Percentiles rank a stretch among this genome's conserved stretches.
phyloP scores from a whole-genome alignment of 768 basidiomycete genomes.

The Agaricus blazei region DNA sequence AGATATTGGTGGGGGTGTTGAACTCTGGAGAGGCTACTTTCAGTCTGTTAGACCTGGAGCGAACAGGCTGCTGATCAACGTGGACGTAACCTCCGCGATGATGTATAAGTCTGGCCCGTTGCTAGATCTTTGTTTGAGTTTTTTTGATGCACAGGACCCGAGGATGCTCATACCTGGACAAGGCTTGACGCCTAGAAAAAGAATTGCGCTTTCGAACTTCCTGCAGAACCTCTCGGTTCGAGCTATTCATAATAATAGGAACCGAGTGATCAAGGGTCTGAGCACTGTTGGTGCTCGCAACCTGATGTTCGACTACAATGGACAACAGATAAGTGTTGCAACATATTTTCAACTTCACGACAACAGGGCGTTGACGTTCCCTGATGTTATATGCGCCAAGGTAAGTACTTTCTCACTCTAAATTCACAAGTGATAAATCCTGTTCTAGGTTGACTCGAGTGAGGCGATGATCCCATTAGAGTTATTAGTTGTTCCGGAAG shows the following conservation, averaged over 20 bases:
- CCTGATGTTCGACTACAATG: slow-evolving; percentile 54
- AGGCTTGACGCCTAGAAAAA: slow-evolving; percentile 50
- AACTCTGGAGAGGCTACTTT: slow-evolving; percentile 79
- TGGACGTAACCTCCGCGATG: slow-evolving; percentile 76
- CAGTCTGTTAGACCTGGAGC: slow-evolving; percentile 72
- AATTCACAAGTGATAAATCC: background rate
- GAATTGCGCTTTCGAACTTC: slow-evolving; percentile 38
- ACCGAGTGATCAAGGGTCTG: slow-evolving; percentile 55
- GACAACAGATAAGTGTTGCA: slow-evolving; percentile 50
- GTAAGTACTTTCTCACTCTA: slow-evolving; percentile 28
- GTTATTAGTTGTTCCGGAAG: slow-evolving; percentile 53
- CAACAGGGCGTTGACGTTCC: slow-evolving; percentile 51
- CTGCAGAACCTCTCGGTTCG: slow-evolving; percentile 28
- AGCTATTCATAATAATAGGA: slow-evolving; percentile 31
- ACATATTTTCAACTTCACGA: slow-evolving; percentile 51
- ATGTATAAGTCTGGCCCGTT: slow-evolving; percentile 70
- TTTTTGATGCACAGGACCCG: slow-evolving; percentile 30
- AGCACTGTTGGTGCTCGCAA: slow-evolving; percentile 47
- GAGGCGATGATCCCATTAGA: slow-evolving; percentile 70
- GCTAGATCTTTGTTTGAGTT: slow-evolving; percentile 52
- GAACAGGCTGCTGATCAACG: slow-evolving; percentile 65
- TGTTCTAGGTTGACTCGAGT: slow-evolving; percentile 43
- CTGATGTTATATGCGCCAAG: slow-evolving; percentile 65
- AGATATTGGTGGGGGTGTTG: slow-evolving; percentile 57
- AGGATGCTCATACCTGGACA: slow-evolving; percentile 26